A percentile compares a stretch with the other conserved stretches of the same genome.
These are phyloP conservation scores for Punica granatum DNA, from an alignment of 345 rosid species.

Conservation along the genomic window DNA sequence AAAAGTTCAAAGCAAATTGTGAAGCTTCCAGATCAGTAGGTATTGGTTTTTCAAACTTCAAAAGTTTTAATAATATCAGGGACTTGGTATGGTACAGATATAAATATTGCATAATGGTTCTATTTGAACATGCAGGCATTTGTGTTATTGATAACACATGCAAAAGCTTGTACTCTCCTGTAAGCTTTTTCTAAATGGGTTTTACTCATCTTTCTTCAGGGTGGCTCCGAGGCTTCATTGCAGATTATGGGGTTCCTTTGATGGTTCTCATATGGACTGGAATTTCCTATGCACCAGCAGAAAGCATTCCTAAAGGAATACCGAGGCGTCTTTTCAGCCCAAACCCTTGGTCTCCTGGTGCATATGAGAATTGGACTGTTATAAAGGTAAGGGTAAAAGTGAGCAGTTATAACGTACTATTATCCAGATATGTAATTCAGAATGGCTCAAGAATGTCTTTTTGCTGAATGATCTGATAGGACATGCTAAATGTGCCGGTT, in stretches of 20 bases:
- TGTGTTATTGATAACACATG: neutral
- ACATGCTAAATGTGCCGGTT: slow-evolving; percentile 75
- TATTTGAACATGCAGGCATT: neutral
- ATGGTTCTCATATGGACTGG: slow-evolving; percentile 91
- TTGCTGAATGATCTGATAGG: slow-evolving; percentile 23
- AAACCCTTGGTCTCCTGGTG: slow-evolving; percentile 92
- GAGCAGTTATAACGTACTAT: neutral
- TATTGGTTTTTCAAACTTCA: neutral
- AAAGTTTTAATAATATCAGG: neutral
- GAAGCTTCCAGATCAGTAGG: neutral
- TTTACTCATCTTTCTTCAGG: slow-evolving; percentile 30
- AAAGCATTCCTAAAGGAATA: slow-evolving; percentile 67
- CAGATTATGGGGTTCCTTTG: slow-evolving; percentile 91
- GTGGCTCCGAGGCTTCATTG: slow-evolving; percentile 68
- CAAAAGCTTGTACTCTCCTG: neutral
- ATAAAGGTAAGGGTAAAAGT: slow-evolving; percentile 43
- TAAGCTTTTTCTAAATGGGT: neutral
- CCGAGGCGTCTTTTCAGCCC: slow-evolving; percentile 97
- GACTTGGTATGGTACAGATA: neutral
- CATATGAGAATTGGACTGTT: slow-evolving; percentile 83
- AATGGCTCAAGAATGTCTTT: neutral
- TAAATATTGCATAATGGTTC: neutral
- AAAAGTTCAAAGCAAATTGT: neutral
- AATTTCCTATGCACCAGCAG: slow-evolving; percentile 60
- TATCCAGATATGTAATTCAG: neutral